Percentiles rank a stretch among this genome's conserved stretches.
phyloP scores from a whole-genome alignment of 1,284 basidiomycete genomes.

The Moesziomyces sp. region DNA sequence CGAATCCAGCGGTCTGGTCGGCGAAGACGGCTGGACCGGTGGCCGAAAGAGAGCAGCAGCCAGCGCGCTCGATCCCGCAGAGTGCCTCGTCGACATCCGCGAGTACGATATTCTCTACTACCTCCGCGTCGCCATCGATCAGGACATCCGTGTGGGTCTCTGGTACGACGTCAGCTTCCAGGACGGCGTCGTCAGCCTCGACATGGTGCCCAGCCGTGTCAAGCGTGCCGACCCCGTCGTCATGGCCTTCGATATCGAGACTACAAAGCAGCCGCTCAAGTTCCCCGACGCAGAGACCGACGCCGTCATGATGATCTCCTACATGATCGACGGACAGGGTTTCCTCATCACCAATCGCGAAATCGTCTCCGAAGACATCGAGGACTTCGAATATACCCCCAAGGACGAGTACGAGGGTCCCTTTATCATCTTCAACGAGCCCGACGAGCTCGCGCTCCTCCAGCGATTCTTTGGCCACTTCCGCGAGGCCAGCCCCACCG shows the following conservation, averaged over 20 bases:
- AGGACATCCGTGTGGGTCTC: slow-evolving; percentile 93
- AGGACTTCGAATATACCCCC: slow-evolving; percentile 98
- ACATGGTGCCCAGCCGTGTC: slow-evolving; percentile 81
- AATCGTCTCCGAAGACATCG: slow-evolving; percentile 96
- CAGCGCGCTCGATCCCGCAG: slow-evolving; percentile 77
- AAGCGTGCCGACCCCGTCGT: slow-evolving; percentile 99
- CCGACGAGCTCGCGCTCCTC: slow-evolving; percentile 79
- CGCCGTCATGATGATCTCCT: slow-evolving; percentile 99
- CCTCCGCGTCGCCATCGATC: slow-evolving; percentile 97
- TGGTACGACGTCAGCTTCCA: slow-evolving; percentile 90
- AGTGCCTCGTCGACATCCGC: slow-evolving; percentile 91
- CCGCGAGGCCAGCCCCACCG: slow-evolving; percentile 89
- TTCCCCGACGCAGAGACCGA: slow-evolving; percentile 96
- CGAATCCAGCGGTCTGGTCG: slow-evolving; percentile 66
- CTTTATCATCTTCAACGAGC: slow-evolving; percentile 94
- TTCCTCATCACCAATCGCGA: slow-evolving; percentile 98
- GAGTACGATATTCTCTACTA: slow-evolving; percentile 99
- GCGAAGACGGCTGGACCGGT: slow-evolving; percentile 42
- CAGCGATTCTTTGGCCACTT: slow-evolving; percentile 93
- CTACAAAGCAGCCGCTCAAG: slow-evolving; percentile 96
- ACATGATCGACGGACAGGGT: slow-evolving; percentile 96
- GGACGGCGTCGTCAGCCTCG: slow-evolving; percentile 82
- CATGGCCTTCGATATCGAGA: slow-evolving; percentile 99
- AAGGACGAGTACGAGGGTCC: slow-evolving; percentile 98
- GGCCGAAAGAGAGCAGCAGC: slow-evolving; percentile 33